Base-by-base conservation (phyloP, 148 eudicot species). In the Silene uniflora region DNA sequence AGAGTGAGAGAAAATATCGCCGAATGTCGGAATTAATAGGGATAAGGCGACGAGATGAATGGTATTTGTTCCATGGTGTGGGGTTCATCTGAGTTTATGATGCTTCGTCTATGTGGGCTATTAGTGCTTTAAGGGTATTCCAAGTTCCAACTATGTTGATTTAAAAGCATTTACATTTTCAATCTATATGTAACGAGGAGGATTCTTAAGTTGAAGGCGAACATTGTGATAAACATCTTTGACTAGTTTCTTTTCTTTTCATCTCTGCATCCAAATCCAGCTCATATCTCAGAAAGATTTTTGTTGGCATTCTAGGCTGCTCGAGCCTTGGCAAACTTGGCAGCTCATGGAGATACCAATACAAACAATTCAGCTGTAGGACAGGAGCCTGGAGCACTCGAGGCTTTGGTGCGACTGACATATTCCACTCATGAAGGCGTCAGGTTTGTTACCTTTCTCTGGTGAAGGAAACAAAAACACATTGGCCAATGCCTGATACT, bases 341-440 rank as follows among this genome's bases (percentile, higher is more conserved):
- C 97, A 58, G 97, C 99, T 80, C 97, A 95, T 82, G 99, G 99
- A 52, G 99, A 95, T 78, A 95, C 88, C 90, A 95, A 95, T 58
- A 87, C 74, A 75, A 95, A 91, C 62, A 95, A 92, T 87, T 88
- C 97, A 63, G 93, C 92, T 75, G 93, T 95, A 76, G 99, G 99
- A 77, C 93, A 87, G 83, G 99, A 95, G 81, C 89, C 93, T 27
- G 99, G 99, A 80, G 89, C 99, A 71, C 92, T 95, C 84, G 97
- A 95, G 81, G 99, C 99, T 67, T 87, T 95, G 73, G 93, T 95
- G 77, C 91, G 88, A 77, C 90, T 92, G 81, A 92, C 89, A 23
- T 87, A 83, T 67, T 95, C 99, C 77, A 83, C 92, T 71, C 91
- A 89, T 85, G 97, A 92, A 81, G 99, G 97, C 78, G 99, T 95